A percentile compares a stretch with the other conserved stretches of the same genome.
Evolutionary conservation across 2,329 filamentous ascomycete genomes (phyloP).

Genomic region (Tolypocladium inflatum): DNA sequence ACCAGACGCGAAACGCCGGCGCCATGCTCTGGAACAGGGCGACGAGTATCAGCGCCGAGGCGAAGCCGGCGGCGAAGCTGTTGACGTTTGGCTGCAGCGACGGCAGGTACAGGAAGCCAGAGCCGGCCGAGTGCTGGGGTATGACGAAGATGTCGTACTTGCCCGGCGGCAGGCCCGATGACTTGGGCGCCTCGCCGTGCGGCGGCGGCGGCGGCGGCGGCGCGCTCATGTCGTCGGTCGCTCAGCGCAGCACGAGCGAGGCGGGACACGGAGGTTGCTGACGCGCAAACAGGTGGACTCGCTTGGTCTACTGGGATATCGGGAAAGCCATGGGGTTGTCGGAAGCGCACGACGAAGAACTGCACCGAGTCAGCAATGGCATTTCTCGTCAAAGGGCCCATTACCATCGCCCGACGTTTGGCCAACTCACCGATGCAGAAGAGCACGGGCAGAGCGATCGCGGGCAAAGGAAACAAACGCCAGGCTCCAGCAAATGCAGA

Average conservation of each 20-base stretch:
- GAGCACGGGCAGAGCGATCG: background rate
- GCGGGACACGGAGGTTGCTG: background rate
- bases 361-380: slow-evolving; percentile 4
- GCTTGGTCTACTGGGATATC: slow-evolving; percentile 14
- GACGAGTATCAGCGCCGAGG: slow-evolving; percentile 63
- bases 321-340: slow-evolving; percentile 19
- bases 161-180: slow-evolving; percentile 65
- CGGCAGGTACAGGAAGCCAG: slow-evolving; percentile 89
- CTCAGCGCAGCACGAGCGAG: slow-evolving; percentile 10
- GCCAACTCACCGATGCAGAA: slow-evolving; percentile 1
- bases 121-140: slow-evolving; percentile 79
- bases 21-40: slow-evolving; percentile 64
- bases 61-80: slow-evolving; percentile 83
- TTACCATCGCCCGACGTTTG: background rate
- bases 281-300: background rate
- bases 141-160: slow-evolving; percentile 98
- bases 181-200: slow-evolving; percentile 69
- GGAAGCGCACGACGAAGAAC: background rate
- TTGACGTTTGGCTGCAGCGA: slow-evolving; percentile 79
- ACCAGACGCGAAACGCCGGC: slow-evolving; percentile 67
- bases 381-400: too few relatives aligned
- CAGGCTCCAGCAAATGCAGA: slow-evolving; percentile 15
- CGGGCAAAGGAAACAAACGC: slow-evolving; percentile 16
- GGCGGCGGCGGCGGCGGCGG: slow-evolving; percentile 79
- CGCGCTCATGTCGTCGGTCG: slow-evolving; percentile 33